These are phyloP conservation scores for Mangifera indica DNA, from an alignment of 345 rosid species.

Conservation along the genomic window DNA sequence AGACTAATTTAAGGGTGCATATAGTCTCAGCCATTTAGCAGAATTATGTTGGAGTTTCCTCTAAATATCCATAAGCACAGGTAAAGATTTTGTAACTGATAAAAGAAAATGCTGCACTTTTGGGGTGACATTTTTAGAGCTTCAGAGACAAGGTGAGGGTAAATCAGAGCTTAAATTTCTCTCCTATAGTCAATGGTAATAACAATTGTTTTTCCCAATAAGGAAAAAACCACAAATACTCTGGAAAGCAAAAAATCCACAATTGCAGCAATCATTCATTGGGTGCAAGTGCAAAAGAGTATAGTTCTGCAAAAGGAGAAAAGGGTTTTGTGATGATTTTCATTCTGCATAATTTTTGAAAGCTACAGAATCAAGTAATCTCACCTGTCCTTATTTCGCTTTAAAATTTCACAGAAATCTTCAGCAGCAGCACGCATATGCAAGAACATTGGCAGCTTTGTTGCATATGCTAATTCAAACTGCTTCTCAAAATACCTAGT, in stretches of 20 bases:
- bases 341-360: not conserved
- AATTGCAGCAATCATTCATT: not conserved
- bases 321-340: not conserved
- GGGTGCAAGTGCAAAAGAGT: not conserved
- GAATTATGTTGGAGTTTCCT: not conserved
- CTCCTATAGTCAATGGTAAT: not conserved
- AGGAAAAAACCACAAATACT: not conserved
- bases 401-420: slow-evolving; percentile 82
- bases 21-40: no score
- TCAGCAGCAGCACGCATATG: slow-evolving; percentile 95
- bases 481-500: slow-evolving; percentile 93
- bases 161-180: not conserved
- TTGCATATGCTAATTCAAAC: slow-evolving; percentile 82
- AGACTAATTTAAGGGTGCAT: no score
- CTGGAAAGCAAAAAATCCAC: not conserved
- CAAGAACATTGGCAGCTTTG: slow-evolving; percentile 91
- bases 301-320: not conserved
- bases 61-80: not conserved
- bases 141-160: not conserved
- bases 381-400: slow-evolving; percentile 68
- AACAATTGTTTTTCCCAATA: not conserved
- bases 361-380: slow-evolving; percentile 4
- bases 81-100: not conserved
- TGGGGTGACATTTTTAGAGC: not conserved
- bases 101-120: not conserved